phyloP scores from a whole-genome alignment of 2,329 filamentous ascomycete genomes.

The Fusarium coicis region DNA sequence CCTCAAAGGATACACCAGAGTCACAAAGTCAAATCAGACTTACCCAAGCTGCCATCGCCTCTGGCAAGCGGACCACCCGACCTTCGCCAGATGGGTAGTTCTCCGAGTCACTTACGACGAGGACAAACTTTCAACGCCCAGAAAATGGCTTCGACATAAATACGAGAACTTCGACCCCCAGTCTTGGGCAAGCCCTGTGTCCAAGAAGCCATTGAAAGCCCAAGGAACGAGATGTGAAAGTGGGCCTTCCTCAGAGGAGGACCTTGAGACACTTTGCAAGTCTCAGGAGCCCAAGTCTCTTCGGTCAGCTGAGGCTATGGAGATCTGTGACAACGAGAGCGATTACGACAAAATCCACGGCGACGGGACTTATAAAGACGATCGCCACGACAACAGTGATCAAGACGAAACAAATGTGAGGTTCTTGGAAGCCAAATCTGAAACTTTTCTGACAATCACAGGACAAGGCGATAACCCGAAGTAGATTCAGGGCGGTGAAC shows the following conservation, averaged over 20 bases:
- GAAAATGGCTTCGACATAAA: not conserved
- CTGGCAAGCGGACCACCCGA: not conserved
- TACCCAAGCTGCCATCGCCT: not conserved
- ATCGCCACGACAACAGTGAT: not conserved
- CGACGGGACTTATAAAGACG: not conserved
- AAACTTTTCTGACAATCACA: not conserved
- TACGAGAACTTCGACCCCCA: not conserved
- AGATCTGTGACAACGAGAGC: not conserved
- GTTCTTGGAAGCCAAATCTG: fast-evolving
- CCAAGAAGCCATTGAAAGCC: fast-evolving
- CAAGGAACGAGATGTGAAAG: fast-evolving
- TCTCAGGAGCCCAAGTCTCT: not conserved
- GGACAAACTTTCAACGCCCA: not conserved
- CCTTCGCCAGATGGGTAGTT: not conserved
- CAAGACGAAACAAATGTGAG: not conserved
- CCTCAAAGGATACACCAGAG: not conserved
- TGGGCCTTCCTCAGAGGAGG: fast-evolving
- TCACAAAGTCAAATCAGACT: not conserved
- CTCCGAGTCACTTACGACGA: not conserved
- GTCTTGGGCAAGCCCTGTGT: not conserved
- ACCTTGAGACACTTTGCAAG: not conserved
- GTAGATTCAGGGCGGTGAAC: not conserved
- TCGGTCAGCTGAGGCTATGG: not conserved
- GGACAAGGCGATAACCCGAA: not conserved
- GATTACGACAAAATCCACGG: not conserved